phyloP scores from a whole-genome alignment of 257 asterid species.

The Solanum pennellii region DNA sequence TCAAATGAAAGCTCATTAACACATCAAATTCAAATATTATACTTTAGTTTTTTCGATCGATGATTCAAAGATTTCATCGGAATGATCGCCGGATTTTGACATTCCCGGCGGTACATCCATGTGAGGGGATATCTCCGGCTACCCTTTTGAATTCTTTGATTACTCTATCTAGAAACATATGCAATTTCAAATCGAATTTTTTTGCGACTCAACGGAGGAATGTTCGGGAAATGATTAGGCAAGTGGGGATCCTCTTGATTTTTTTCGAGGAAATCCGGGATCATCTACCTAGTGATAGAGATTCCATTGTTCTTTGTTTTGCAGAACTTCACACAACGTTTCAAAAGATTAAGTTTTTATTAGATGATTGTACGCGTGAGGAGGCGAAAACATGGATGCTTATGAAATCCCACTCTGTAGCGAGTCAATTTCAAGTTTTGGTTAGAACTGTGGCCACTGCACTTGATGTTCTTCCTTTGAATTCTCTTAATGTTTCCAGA shows the following conservation, averaged over 20 bases:
- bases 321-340: constrained; percentile 60
- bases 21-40: not conserved
- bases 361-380: constrained; percentile 52
- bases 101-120: constrained; percentile 64
- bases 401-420: constrained; percentile 44
- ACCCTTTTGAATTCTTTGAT: constrained; percentile 49
- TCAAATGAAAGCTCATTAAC: not conserved
- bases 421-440: constrained; percentile 32
- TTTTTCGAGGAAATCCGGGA: constrained; percentile 52
- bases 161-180: constrained; percentile 25
- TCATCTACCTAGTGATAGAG: not conserved
- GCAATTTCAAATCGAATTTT: constrained; percentile 18
- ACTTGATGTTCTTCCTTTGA: constrained; percentile 48
- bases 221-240: constrained; percentile 53
- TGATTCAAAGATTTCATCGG: constrained; percentile 29
- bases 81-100: constrained; percentile 53
- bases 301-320: constrained; percentile 37
- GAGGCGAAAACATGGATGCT: constrained; percentile 41
- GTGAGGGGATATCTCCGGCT: constrained; percentile 43
- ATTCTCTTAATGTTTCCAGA: constrained; percentile 18
- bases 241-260: constrained; percentile 39
- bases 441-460: constrained; percentile 46
- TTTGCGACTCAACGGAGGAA: constrained; percentile 38
- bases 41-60: not conserved
- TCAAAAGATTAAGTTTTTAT: constrained; percentile 38